Conservation (phyloP, 2,329 filamentous ascomycete species). For the Aquanectria penicillioides region DNA sequence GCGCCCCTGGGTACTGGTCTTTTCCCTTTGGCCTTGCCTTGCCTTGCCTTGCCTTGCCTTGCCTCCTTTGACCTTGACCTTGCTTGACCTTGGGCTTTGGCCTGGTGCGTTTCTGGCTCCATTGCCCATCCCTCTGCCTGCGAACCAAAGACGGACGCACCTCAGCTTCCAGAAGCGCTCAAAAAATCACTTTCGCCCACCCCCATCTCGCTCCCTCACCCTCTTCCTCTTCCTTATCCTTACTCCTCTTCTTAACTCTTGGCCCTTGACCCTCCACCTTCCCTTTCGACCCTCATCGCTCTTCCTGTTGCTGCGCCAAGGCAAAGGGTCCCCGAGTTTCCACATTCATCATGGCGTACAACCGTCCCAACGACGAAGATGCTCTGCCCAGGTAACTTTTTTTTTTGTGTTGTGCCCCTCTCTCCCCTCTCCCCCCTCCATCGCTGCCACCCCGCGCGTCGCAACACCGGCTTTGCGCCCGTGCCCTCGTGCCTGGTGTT, state of each 20-base stretch:
- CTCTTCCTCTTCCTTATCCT: background rate
- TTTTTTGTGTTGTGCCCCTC: constrained; percentile 27
- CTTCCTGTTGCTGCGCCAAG: constrained; percentile 4
- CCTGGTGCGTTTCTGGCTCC: background rate
- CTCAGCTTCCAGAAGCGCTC: constrained; percentile 11
- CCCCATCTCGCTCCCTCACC: background rate
- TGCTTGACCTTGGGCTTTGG: background rate
- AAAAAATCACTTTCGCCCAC: constrained; percentile 6
- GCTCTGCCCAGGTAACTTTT: constrained; percentile 80
- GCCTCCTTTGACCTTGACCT: background rate
- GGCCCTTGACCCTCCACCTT: background rate
- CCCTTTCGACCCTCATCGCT: constrained; percentile 8
- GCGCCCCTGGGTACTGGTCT: too few relatives aligned
- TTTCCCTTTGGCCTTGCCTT: too few relatives aligned
- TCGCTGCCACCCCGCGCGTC: background rate
- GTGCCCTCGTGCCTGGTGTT: constrained; percentile 23
- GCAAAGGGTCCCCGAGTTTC: constrained; percentile 1
- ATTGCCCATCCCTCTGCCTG: background rate
- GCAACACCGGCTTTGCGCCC: constrained; percentile 5
- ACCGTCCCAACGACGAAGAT: constrained; percentile 91
- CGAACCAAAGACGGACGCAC: background rate
- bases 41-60: constrained; percentile 1
- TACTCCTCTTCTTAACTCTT: background rate
- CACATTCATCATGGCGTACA: constrained; percentile 81
- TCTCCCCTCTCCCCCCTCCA: constrained; percentile 31